Conservation (phyloP, 2,329 filamentous ascomycete species). For the Fusarium hostae region DNA sequence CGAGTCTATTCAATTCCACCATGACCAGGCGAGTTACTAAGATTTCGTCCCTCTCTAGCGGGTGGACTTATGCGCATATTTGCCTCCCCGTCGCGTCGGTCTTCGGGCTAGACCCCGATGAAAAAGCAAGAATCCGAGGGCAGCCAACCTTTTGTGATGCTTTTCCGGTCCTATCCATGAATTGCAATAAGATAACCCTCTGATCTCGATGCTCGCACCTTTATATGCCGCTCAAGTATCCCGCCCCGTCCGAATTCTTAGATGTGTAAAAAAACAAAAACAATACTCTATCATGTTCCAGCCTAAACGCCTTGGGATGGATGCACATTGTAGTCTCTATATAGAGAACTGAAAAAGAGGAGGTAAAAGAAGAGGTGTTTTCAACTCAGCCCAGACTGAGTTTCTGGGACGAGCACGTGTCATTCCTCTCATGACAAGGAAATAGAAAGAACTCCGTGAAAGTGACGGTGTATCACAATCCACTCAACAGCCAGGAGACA, state of each 20-base stretch:
- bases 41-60: slow-evolving; percentile 27
- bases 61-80: slow-evolving; percentile 24
- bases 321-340: slow-evolving; percentile 40
- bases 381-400: background rate
- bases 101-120: slow-evolving; percentile 20
- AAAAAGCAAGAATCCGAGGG: slow-evolving; percentile 29
- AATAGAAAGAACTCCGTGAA: background rate
- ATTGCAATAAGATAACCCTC: slow-evolving; percentile 22
- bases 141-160: slow-evolving; percentile 23
- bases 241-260: slow-evolving; percentile 39
- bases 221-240: slow-evolving; percentile 36
- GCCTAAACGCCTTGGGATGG: slow-evolving; percentile 48
- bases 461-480: background rate
- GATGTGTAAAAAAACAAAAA: slow-evolving; percentile 27
- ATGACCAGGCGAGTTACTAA: slow-evolving; percentile 30
- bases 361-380: slow-evolving; percentile 13
- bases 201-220: slow-evolving; percentile 36
- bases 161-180: slow-evolving; percentile 25
- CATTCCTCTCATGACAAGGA: slow-evolving; percentile 26
- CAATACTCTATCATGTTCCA: slow-evolving; percentile 48
- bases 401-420: slow-evolving; percentile 5
- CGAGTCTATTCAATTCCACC: slow-evolving; percentile 37
- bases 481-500: background rate
- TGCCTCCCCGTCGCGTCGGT: slow-evolving; percentile 11
- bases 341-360: slow-evolving; percentile 31